phyloP scores from a whole-genome alignment of 768 basidiomycete species.

The Galerina sulciceps region DNA sequence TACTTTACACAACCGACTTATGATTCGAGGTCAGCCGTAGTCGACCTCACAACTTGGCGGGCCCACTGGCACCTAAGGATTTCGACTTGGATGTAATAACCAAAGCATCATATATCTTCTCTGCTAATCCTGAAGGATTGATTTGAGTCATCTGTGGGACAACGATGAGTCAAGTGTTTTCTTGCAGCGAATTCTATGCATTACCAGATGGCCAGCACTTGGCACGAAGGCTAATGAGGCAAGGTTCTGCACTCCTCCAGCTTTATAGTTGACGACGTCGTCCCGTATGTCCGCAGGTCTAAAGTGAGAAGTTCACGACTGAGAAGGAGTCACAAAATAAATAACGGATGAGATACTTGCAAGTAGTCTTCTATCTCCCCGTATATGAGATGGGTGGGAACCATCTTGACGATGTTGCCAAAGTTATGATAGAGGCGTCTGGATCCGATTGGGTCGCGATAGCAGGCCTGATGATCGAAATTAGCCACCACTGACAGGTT shows the following conservation, averaged over 20 bases:
- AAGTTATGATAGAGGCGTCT: slow-evolving; percentile 39
- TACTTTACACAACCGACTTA: too few species aligned
- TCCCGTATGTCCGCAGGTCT: slow-evolving; percentile 40
- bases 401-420: slow-evolving; percentile 28
- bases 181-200: not conserved
- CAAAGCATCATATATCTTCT: slow-evolving; percentile 42
- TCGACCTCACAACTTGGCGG: too few species aligned
- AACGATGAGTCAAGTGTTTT: not conserved
- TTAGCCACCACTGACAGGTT: not conserved
- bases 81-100: not conserved
- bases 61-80: too few species aligned
- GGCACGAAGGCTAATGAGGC: slow-evolving; percentile 41
- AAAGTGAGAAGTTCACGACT: not conserved
- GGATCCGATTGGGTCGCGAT: slow-evolving; percentile 39
- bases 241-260: slow-evolving; percentile 39
- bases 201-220: slow-evolving; percentile 46
- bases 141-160: slow-evolving; percentile 30
- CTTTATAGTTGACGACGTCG: slow-evolving; percentile 35
- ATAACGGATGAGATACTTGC: slow-evolving; percentile 25
- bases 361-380: slow-evolving; percentile 49
- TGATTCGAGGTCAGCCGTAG: too few species aligned
- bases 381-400: slow-evolving; percentile 51
- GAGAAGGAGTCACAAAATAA: not conserved
- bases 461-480: slow-evolving; percentile 38
- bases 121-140: slow-evolving; percentile 34